Conservation (phyloP, 371 early-diverging fungal genomes). For the Rhizopus delemar region DNA sequence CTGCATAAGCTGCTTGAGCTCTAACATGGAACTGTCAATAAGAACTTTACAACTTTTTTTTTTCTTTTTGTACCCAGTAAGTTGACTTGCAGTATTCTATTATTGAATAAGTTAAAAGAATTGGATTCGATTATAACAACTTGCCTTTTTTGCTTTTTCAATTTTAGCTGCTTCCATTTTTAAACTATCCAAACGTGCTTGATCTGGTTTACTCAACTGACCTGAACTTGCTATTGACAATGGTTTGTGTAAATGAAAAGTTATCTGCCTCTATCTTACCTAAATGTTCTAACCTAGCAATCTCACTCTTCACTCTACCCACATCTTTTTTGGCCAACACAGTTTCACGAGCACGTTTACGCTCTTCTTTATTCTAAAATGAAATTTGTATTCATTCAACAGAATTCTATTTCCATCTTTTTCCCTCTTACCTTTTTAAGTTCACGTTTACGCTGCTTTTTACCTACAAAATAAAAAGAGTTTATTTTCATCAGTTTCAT, state of each 20-base stretch:
- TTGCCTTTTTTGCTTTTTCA: conserved; percentile 55
- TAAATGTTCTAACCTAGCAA: conserved; percentile 50
- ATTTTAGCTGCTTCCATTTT: conserved; percentile 48
- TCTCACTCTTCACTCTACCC: conserved; percentile 42
- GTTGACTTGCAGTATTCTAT: neutral
- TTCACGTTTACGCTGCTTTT: conserved; percentile 65
- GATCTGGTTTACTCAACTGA: conserved; percentile 54
- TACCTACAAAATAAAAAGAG: conserved; percentile 40
- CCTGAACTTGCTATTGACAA: conserved; percentile 27
- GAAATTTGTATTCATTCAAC: neutral
- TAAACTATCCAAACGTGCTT: conserved; percentile 45
- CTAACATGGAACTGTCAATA: conserved; percentile 12
- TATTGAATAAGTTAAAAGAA: neutral
- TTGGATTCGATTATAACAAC: neutral
- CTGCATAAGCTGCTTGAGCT: conserved; percentile 43
- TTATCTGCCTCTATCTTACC: conserved; percentile 25
- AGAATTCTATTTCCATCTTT: neutral
- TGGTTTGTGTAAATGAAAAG: neutral
- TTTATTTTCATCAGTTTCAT: neutral
- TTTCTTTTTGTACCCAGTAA: conserved; percentile 18
- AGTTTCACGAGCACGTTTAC: conserved; percentile 53
- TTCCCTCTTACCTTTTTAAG: conserved; percentile 55
- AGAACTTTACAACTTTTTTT: neutral
- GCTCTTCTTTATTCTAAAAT: conserved; percentile 63
- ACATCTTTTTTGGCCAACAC: conserved; percentile 58